Evolutionary conservation across 179 eudicot species (phyloP).

Genomic region (Patellifolia procumbens): DNA sequence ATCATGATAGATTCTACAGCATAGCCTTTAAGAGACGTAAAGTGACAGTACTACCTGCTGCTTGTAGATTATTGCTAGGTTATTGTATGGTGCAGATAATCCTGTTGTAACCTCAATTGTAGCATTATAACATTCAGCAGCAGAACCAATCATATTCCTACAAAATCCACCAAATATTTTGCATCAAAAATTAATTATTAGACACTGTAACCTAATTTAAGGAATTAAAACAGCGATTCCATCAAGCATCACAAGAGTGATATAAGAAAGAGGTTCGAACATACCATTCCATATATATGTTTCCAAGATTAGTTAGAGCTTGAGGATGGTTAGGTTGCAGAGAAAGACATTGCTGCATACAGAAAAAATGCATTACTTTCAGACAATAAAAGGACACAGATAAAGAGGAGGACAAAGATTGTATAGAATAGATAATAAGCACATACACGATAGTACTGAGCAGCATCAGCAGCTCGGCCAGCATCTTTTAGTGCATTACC

Average conservation of each 20-base stretch:
- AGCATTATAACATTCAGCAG: conserved; percentile 89
- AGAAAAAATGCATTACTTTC: conserved; percentile 23
- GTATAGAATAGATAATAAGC: conserved; percentile 13
- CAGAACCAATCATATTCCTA: conserved; percentile 91
- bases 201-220: neutral
- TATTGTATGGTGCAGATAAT: conserved; percentile 93
- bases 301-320: conserved; percentile 95
- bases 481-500: conserved; percentile 95
- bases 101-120: conserved; percentile 90
- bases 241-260: neutral
- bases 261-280: neutral
- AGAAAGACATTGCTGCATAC: conserved; percentile 82
- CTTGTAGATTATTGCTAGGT: conserved; percentile 89
- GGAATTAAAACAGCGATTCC: neutral
- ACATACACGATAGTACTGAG: conserved; percentile 78
- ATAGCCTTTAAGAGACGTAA: neutral
- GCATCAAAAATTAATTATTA: conserved; percentile 12
- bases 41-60: conserved; percentile 70
- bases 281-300: conserved; percentile 93
- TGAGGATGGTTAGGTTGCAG: conserved; percentile 94
- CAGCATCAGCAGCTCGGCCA: conserved; percentile 86
- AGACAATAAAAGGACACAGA: conserved; percentile 1
- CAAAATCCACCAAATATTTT: conserved; percentile 25
- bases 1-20: neutral
- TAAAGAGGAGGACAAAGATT: neutral